Evolutionary conservation across 148 eudicot species (phyloP).

Genomic region (Chenopodium formosanum): DNA sequence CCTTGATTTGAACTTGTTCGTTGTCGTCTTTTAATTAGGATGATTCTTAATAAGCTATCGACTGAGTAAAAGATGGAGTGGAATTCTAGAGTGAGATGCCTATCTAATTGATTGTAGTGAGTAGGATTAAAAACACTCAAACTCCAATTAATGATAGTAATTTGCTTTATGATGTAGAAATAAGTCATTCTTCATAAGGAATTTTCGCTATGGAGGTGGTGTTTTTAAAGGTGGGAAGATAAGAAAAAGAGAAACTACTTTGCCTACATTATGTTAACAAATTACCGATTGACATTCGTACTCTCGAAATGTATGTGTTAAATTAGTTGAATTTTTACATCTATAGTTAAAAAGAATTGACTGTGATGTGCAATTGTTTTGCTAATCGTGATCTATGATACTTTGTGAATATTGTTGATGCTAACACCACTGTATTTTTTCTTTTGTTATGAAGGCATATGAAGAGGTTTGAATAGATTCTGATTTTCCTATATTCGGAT

Average conservation of each 20-base stretch:
- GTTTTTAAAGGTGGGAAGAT: neutral
- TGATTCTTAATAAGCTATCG: neutral
- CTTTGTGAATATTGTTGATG: neutral
- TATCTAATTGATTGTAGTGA: neutral
- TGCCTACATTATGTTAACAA: too few relatives aligned
- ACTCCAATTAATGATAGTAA: neutral
- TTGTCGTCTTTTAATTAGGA: neutral
- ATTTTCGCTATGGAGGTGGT: neutral
- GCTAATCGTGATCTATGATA: neutral
- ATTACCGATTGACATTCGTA: too few relatives aligned
- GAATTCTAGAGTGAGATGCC: neutral
- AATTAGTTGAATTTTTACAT: too few relatives aligned
- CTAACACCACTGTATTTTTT: neutral
- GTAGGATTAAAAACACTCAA: neutral
- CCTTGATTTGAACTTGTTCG: neutral
- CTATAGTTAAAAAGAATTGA: neutral
- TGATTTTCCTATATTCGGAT: neutral
- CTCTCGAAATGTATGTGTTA: neutral
- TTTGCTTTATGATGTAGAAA: too few relatives aligned
- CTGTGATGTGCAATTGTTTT: neutral
- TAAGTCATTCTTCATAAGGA: too few relatives aligned
- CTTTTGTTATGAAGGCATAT: conserved; percentile 29
- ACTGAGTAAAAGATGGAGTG: too few relatives aligned
- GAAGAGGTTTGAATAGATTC: conserved; percentile 22
- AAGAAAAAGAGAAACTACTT: too few relatives aligned